Evolutionary conservation across 2,329 filamentous ascomycete genomes (phyloP).

Genomic region (Fusarium acutatum): DNA sequence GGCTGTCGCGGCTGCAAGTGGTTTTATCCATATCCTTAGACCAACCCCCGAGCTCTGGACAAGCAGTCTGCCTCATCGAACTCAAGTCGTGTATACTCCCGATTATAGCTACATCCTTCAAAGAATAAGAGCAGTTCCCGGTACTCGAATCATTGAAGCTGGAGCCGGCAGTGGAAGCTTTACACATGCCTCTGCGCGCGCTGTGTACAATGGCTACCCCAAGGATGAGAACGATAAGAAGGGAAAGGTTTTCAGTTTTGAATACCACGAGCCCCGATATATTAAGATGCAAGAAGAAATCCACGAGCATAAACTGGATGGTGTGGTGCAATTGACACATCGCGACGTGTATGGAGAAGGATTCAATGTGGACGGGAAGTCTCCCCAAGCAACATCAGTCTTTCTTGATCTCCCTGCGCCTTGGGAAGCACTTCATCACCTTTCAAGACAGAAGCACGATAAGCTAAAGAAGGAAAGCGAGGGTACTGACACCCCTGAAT

Average conservation of each 20-base stretch:
- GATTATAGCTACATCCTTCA: constrained; percentile 88
- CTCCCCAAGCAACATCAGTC: constrained; percentile 72
- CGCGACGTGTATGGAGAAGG: constrained; percentile 82
- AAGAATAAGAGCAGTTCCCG: constrained; percentile 76
- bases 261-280: constrained; percentile 79
- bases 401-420: constrained; percentile 85
- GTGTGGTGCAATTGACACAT: constrained; percentile 76
- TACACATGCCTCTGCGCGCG: constrained; percentile 79
- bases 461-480: constrained; percentile 37
- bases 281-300: constrained; percentile 76
- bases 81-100: constrained; percentile 86
- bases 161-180: constrained; percentile 86
- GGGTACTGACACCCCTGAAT: constrained; percentile 43
- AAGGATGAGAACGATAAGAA: constrained; percentile 52
- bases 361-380: constrained; percentile 69
- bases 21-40: constrained; percentile 81
- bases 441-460: constrained; percentile 62
- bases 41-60: constrained; percentile 88
- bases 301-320: constrained; percentile 69
- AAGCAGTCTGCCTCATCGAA: constrained; percentile 79
- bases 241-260: constrained; percentile 83
- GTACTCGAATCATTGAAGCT: constrained; percentile 79
- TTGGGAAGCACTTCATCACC: constrained; percentile 80
- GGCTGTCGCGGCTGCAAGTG: constrained; percentile 65
- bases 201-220: constrained; percentile 78